Conservation (phyloP, 2,329 filamentous ascomycete genomes). For the Beauveria scarabaeidicola region DNA sequence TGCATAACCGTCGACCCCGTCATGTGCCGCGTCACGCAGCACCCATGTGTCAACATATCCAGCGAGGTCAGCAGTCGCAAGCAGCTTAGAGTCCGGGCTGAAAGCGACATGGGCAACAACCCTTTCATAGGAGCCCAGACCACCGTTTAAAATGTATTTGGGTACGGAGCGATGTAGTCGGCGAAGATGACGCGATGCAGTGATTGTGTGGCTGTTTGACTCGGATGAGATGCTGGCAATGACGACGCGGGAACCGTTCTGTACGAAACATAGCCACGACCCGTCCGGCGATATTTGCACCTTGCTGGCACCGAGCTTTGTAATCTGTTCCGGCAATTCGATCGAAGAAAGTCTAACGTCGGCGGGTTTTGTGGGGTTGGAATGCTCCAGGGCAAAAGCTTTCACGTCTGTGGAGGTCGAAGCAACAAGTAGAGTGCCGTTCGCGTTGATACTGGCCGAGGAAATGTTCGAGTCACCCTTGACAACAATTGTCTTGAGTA, state of each 20-base stretch:
- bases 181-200: conserved; percentile 38
- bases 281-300: conserved; percentile 63
- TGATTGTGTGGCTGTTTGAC: conserved; percentile 16
- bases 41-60: conserved; percentile 86
- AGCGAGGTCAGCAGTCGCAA: conserved; percentile 72
- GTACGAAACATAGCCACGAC: conserved; percentile 59
- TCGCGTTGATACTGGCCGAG: conserved; percentile 60
- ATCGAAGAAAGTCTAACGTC: conserved; percentile 64
- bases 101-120: conserved; percentile 68
- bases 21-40: conserved; percentile 38
- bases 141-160: conserved; percentile 51
- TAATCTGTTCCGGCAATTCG: conserved; percentile 48
- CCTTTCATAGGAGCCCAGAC: conserved; percentile 67
- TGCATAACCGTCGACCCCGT: conserved; percentile 23
- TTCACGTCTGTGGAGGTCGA: conserved; percentile 69
- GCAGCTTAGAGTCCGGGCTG: conserved; percentile 67
- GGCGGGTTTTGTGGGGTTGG: conserved; percentile 41
- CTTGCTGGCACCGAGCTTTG: conserved; percentile 56
- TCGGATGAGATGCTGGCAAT: conserved; percentile 28
- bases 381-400: conserved; percentile 59
- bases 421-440: conserved; percentile 67
- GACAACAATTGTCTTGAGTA: conserved; percentile 60
- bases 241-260: conserved; percentile 50
- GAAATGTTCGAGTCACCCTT: conserved; percentile 77
- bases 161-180: conserved; percentile 47